Conservation (phyloP, 1,284 basidiomycete species). For the Tetrapyrgos nigripes region DNA sequence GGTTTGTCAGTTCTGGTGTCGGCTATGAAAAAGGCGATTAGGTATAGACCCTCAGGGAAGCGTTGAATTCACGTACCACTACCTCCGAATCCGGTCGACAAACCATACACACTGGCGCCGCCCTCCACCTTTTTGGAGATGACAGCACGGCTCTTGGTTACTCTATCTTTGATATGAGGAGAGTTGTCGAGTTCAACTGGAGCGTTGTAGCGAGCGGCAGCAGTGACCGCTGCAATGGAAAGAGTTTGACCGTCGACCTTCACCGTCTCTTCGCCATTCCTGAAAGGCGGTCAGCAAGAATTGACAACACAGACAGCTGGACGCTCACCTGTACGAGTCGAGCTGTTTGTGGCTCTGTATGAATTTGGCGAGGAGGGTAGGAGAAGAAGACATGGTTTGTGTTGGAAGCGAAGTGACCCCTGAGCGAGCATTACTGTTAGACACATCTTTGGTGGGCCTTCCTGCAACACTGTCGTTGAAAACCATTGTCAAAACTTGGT, state of each 20-base stretch:
- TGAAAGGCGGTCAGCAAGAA: conserved; percentile 29
- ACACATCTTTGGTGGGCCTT: conserved; percentile 8
- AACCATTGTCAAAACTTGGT: conserved; percentile 18
- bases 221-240: conserved; percentile 76
- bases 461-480: conserved; percentile 19
- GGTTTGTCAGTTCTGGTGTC: conserved; percentile 77
- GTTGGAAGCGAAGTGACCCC: not conserved
- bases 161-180: conserved; percentile 50
- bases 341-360: conserved; percentile 57
- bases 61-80: conserved; percentile 53
- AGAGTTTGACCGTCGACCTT: conserved; percentile 73
- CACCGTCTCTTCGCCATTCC: conserved; percentile 61
- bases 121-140: conserved; percentile 72
- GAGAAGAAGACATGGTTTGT: not conserved
- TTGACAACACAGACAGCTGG: not conserved
- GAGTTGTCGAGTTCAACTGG: conserved; percentile 61
- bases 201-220: conserved; percentile 68
- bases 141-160: conserved; percentile 64
- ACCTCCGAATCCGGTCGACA: conserved; percentile 86
- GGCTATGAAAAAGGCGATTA: conserved; percentile 41
- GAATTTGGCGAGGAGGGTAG: conserved; percentile 52
- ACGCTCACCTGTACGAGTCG: conserved; percentile 57
- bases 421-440: conserved; percentile 9
- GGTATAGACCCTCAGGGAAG: conserved; percentile 37
- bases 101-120: conserved; percentile 78